phyloP scores from a whole-genome alignment of 495 filamentous ascomycete species.

The Hypoxylon lienhwacheense region DNA sequence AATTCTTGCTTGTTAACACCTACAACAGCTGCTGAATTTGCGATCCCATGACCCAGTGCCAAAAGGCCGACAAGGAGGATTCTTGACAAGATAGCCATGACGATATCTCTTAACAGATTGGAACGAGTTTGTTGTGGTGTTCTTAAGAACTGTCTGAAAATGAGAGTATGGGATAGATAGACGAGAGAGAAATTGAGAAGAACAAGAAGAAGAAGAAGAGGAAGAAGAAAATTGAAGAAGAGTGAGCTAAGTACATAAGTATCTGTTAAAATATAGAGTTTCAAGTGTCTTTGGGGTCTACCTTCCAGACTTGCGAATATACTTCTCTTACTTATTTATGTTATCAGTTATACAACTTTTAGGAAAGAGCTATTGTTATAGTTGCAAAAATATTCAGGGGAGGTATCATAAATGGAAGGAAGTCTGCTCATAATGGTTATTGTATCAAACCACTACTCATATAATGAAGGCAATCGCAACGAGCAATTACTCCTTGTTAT shows the following conservation, averaged over 20 bases:
- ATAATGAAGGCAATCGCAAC: too few species aligned
- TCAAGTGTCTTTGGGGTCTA: too few species aligned
- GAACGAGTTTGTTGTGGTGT: background rate
- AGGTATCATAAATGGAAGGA: too few species aligned
- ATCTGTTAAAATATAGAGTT: background rate
- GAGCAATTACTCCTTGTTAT: too few species aligned
- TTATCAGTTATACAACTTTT: too few species aligned
- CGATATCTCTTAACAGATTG: background rate
- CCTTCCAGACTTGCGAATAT: too few species aligned
- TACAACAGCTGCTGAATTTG: background rate
- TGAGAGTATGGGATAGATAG: background rate
- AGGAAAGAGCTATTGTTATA: too few species aligned
- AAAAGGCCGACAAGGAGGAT: conserved; percentile 24
- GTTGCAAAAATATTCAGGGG: too few species aligned
- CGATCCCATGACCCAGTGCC: conserved; percentile 22
- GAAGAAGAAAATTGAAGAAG: background rate
- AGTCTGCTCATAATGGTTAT: too few species aligned
- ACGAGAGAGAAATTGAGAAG: background rate
- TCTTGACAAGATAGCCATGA: conserved; percentile 1
- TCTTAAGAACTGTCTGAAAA: too few species aligned
- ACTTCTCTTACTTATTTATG: too few species aligned
- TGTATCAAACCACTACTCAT: too few species aligned
- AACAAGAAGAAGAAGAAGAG: background rate
- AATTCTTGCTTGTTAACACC: conserved; percentile 5
- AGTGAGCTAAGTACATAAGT: background rate